Base-by-base conservation (phyloP, 495 filamentous ascomycete species). In the Chaetomium cochliodes region DNA sequence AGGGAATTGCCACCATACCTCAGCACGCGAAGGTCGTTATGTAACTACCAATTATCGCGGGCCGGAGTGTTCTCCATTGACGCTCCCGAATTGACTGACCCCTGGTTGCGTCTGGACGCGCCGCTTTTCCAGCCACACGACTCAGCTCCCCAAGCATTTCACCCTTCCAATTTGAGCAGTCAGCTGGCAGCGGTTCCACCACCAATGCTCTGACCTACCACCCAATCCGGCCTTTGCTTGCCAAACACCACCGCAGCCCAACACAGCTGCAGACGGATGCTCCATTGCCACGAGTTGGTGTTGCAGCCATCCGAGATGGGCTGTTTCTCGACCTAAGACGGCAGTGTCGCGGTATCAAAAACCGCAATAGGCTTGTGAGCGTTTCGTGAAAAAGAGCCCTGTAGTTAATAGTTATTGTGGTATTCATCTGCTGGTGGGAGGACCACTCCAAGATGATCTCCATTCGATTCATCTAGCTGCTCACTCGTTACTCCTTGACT, bases 131-230 rank as follows among this genome's bases (percentile, higher is more conserved):
- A 50, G 46, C 41, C 50, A 37, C 28, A 30, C 26, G 15, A 16
- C 23, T 55, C 52, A 55, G 52, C 52, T 55, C 28, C 1, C 26
- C 52, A n/a, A 37, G 52, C 52, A 55, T 55, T n/a, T n/a, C 16
- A 28, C 16, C 28, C 13, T 26, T 55, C 52, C 30, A 37, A 37
- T 55, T 37, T 26, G n/a, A 33, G 52, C 28, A 16, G 30, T 33
- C 15, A 20, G 30, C 50, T 37, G 12, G 26, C 52, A 33, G 18
- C 28, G 49, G 25, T 26, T 23, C 16, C 18, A 20, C 18, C 18
- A 12, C n/a, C 18, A 6, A 25, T 25, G 49, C 3, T 26, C 18
- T 30, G 7, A 46, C 0, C 25, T 16, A 25, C 16, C 6, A 23
- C 49, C 49, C 49, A 26, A 25, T 52, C 49, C 49, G 49, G 49